Evolutionary conservation across 257 asterid species (phyloP), one percentile per base, ranked within the genome.

Genomic region (Avicennia marina): DNA sequence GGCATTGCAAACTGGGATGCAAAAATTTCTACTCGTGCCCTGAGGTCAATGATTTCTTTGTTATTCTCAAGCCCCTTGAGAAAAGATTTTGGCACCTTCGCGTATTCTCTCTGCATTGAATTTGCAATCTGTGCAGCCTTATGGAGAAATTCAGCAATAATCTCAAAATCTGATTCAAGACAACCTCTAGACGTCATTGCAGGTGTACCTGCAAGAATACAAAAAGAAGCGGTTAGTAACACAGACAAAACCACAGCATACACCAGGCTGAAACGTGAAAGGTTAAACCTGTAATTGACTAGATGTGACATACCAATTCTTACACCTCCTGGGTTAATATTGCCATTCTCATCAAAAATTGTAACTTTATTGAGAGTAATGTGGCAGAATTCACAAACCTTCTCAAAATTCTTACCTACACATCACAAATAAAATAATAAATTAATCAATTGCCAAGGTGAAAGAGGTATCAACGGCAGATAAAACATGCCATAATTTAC

Each of bases 161-260:
- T 58, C 66, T 86, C 98, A 18, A 89, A 88, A 78, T 93, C 97
- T 44, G 70, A 47, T 84, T 89, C 98, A 4, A 89, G 33, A 64
- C 97, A 89, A 55, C 98, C 95, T 74, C 95, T 84, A 22, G 98
- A 78, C 20, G 98, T 91, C 98, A 91, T 91, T 44, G 98, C 98
- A 58, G 98, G 90, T 42, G 98, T 88, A 60, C 98, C 98, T 91
- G 71, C 36, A 36, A 45, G 56, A 39, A 18, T 12, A 53, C 6
- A 42, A 32, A 36, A n/a, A 13, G 16, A 70, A 25, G n/a, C 19
- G 26, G 53, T 42, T 43, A 58, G 40, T 40, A 22, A 10, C 7
- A 33, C 4, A 49, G 32, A 58, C 5, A 65, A 39, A 29, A 12
- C 7, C 42, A 21, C 32, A 12, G 11, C 55, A 39, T n/a, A 33